Base-by-base conservation (phyloP, 2,329 filamentous ascomycete species). In the Aspergillus pseudoterreus region DNA sequence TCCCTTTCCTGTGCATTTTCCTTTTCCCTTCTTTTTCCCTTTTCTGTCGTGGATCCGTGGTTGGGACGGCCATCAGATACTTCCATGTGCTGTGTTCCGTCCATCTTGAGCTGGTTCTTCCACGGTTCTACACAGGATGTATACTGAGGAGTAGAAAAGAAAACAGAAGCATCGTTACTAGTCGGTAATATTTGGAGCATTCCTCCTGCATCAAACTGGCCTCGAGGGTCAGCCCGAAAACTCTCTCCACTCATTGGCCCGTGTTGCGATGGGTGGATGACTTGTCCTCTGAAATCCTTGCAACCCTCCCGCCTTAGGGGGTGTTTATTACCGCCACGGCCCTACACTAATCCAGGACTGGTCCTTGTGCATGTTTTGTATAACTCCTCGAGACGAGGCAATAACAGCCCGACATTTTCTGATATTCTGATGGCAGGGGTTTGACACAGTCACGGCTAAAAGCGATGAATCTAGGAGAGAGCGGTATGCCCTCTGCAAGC, bases 1-100 rank as follows among this genome's bases (percentile, higher is more conserved):
- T 46, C 32, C 52, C 21, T 9, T 35, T 30, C 47, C 21, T 36
- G 49, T 44, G 45, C 44, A 36, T 44, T 42, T 51, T 45, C 45
- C 10, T 52, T 30, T 35, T 45, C 14, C 43, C 42, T 45, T 19
- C 35, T 10, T 39, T 38, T 33, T 30, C 43, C 47, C 42, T 43
- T 33, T 46, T 19, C n/a, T 11, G 33, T 49, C 24, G 2, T 2
- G n/a, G 38, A 41, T 41, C 38, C 38, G 22, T 41, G 38, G 38
- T 10, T 41, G 38, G 38, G 17, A 21, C 38, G 9, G 12, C 38
- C 38, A 41, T 17, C n/a, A 19, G 38, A 15, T 14, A 11, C 4
- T 41, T 41, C 38, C 38, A 21, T 17, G 19, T 36, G 33, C 15
- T 36, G 33, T 36, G 33, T 36, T 14, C 33, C 33, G 33, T 11